Evolutionary conservation across 352 stramenopile genomes (phyloP), one percentile per base, ranked within the genome.

Genomic region (Phytophthora sp.): DNA sequence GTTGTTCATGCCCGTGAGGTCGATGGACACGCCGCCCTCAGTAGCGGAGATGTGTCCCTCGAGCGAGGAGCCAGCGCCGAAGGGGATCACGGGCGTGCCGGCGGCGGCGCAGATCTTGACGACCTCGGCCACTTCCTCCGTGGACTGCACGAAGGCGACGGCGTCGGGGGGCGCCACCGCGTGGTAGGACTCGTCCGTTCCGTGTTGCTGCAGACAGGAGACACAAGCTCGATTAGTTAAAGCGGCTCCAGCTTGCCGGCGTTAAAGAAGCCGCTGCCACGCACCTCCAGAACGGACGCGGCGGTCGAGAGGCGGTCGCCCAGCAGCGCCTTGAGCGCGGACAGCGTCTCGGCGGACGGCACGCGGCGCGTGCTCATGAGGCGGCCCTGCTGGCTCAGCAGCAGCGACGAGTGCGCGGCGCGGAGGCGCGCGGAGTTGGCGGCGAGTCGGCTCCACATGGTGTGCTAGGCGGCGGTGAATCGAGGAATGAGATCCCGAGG

Each of bases 21-120:
- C 91, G 28, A 99, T 75, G 43, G 91, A 96, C 13, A 99, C 84
- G 24, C 92, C 94, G 21, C 94, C 92, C 35, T 91, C 55, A 5
- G 93, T 77, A 20, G 95, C 85, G 6, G 85, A 90, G n/a, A 99
- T 95, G 72, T 99, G 97, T 10, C 97, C 97, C 78, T 99, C 97
- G 2, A 99, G 73, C 18, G 87, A 98, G 30, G 87, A 89, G 0
- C 87, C 96, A 3, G 82, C 91, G 27, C 96, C 97, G 77, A 98
- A 99, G 5, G 97, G 88, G 56, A 99, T 97, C 15, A 99, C 87
- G 11, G 97, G 92, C 34, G 97, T 96, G 48, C 54, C 31, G 42
- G 79, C 62, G 18, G 84, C 69, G 30, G 81, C 59, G 63, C 95
- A 99, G 55, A 97, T 89, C 68, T 95, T 92, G 27, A 99, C 62